Conservation (phyloP, 2,329 filamentous ascomycete species). For the Incumbomyces delicatus region DNA sequence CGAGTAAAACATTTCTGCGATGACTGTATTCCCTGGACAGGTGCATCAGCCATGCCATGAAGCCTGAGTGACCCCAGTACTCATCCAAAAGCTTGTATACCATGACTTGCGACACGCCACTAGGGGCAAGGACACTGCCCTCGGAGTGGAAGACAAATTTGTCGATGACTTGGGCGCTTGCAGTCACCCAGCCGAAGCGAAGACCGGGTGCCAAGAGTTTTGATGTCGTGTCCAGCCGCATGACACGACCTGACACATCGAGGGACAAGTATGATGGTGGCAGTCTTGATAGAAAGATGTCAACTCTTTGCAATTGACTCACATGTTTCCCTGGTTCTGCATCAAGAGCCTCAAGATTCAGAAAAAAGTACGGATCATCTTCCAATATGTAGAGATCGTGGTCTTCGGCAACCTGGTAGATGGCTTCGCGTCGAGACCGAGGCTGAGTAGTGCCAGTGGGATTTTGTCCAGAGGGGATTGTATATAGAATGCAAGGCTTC, state of each 20-base stretch:
- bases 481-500: constrained; percentile 61
- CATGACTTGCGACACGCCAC: constrained; percentile 40
- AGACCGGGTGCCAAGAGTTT: constrained; percentile 80
- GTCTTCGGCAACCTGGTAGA: constrained; percentile 71
- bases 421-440: constrained; percentile 52
- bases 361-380: constrained; percentile 90
- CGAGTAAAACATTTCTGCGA: constrained; percentile 64
- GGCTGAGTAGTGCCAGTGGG: constrained; percentile 74
- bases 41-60: constrained; percentile 53
- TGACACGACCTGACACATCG: constrained; percentile 76
- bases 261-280: constrained; percentile 69
- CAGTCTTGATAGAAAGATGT: constrained; percentile 58
- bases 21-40: constrained; percentile 59
- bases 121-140: constrained; percentile 78
- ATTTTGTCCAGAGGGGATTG: constrained; percentile 75
- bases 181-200: constrained; percentile 81
- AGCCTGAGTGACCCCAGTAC: constrained; percentile 89
- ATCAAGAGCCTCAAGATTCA: constrained; percentile 53
- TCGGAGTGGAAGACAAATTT: constrained; percentile 75
- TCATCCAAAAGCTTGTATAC: constrained; percentile 85
- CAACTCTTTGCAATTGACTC: neutral
- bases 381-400: constrained; percentile 83
- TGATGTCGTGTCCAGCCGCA: constrained; percentile 86
- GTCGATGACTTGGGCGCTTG: constrained; percentile 72
- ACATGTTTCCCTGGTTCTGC: neutral